Evolutionary conservation across 1,284 basidiomycete species (phyloP), one percentile per base, ranked within the genome.

Genomic region (Gomphus bonarii): DNA sequence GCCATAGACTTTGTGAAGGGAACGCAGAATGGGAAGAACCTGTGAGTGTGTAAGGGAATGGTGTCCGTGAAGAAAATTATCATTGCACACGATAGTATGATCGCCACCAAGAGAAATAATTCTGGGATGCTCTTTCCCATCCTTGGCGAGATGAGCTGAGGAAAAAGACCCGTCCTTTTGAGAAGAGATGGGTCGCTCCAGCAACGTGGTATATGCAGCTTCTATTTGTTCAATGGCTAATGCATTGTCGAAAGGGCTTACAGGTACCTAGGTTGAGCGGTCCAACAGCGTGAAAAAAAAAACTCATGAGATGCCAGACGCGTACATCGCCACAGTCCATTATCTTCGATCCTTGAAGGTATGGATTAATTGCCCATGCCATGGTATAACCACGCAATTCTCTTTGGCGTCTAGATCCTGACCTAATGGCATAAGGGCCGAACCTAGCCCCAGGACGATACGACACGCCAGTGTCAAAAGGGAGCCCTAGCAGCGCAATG

Each of bases 271-370:
- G 30, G 35, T 22, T 10, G 22, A 44, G 46, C 14, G 8, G 38
- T 54, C 46, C 50, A 18, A 43, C 3, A 11, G 50, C 5, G 30
- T 57, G n/a, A 42, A 25, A 42, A 22, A 8, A 25, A 43, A 11
- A 47, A 52, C 42, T 40, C 25, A 28, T 28, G 25, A 28, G 3
- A 28, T 20, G 31, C 5, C 12, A 65, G 49, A 50, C 30, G 60
- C 73, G 59, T 63, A 86, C 84, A 69, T 91, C 88, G 56, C 88
- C 89, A 61, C 89, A 91, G 63, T 91, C 88, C n/a, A 91, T 66
- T 58, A 90, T 73, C 60, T 75, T 82, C 31, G 73, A 69, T 10
- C 77, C 80, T 46, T 72, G 70, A 11, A 71, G 68, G 63, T 83
- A 90, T 2, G 87, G 87, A 63, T 85, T 80, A 49, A 72, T 74